phyloP scores from a whole-genome alignment of 495 filamentous ascomycete species.

The Hyphodiscus hymeniophilus region DNA sequence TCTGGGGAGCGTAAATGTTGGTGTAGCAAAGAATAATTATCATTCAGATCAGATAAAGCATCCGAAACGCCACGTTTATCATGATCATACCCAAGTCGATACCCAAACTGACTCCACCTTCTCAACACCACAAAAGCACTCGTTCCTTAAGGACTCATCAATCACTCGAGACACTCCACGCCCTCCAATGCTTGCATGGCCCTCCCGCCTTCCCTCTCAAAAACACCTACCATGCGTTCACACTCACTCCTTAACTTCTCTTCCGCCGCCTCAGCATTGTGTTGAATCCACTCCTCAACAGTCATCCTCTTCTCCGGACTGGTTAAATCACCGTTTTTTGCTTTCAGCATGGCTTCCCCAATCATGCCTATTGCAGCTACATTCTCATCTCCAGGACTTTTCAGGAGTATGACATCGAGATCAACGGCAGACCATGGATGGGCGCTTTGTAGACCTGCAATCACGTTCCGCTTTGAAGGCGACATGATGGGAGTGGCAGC shows the following conservation, averaged over 20 bases:
- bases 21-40: too few relatives aligned
- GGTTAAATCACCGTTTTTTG: constrained; percentile 48
- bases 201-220: constrained; percentile 72
- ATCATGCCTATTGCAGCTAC: constrained; percentile 8
- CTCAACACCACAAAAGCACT: background rate
- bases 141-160: background rate
- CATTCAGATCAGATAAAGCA: background rate
- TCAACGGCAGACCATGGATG: constrained; percentile 69
- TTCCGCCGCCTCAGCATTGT: constrained; percentile 73
- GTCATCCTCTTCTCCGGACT: constrained; percentile 81
- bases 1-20: too few relatives aligned
- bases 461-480: constrained; percentile 55
- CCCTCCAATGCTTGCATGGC: constrained; percentile 74
- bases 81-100: background rate
- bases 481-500: constrained; percentile 50
- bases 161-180: constrained; percentile 35
- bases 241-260: constrained; percentile 69
- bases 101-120: background rate
- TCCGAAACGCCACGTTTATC: constrained; percentile 3
- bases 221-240: constrained; percentile 67
- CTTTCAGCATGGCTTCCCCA: constrained; percentile 28
- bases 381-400: constrained; percentile 13
- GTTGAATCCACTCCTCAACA: constrained; percentile 84
- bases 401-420: constrained; percentile 53
- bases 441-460: constrained; percentile 48